Conservation (phyloP, 164 flowering plant species). For the Buxus sempervirens region DNA sequence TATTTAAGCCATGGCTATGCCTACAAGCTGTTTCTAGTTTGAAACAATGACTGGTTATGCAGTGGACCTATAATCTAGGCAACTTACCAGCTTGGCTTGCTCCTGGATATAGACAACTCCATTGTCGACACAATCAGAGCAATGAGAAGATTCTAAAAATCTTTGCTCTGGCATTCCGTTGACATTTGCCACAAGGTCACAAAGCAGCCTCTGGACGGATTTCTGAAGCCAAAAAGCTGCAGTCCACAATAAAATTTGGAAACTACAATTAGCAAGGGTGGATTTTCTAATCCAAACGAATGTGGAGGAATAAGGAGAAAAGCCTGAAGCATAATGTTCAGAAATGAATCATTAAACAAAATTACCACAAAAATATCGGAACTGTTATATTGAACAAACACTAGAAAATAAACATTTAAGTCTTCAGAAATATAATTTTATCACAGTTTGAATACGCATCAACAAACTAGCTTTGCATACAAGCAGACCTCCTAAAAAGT, state of each 20-base stretch:
- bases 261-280: slow-evolving; percentile 4
- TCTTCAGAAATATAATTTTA: neutral
- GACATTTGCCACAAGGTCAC: slow-evolving; percentile 69
- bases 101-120: slow-evolving; percentile 13
- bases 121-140: slow-evolving; percentile 8
- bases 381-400: too few species aligned
- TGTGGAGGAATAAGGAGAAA: neutral
- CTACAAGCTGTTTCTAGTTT: slow-evolving; percentile 37
- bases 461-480: too few species aligned
- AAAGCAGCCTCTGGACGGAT: slow-evolving; percentile 79
- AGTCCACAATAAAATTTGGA: slow-evolving; percentile 14
- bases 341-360: neutral
- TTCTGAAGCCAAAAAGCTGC: slow-evolving; percentile 96
- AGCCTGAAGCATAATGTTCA: neutral
- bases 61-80: slow-evolving; percentile 13
- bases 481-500: neutral
- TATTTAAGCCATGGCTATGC: slow-evolving; percentile 6
- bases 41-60: slow-evolving; percentile 7
- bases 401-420: too few species aligned
- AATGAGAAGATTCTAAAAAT: slow-evolving; percentile 19
- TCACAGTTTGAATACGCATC: neutral
- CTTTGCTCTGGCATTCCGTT: slow-evolving; percentile 42
- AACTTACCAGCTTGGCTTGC: slow-evolving; percentile 13
- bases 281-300: neutral
- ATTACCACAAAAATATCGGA: neutral